Conservation (phyloP, 2,329 filamentous ascomycete genomes). For the Pseudocercospora cruenta region DNA sequence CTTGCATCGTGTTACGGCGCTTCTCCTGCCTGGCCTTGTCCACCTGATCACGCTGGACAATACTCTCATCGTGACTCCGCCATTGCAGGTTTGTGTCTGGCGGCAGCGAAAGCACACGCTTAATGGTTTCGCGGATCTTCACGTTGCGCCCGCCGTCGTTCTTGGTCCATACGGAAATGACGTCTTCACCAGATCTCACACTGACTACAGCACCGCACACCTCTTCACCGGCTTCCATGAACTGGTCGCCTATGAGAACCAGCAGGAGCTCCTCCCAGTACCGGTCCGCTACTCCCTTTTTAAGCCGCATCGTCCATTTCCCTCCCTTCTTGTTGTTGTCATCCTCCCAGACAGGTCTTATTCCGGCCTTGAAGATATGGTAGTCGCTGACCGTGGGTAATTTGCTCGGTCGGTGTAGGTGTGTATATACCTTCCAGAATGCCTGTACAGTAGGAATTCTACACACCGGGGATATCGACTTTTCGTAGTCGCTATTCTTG, state of each 20-base stretch:
- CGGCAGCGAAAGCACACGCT: constrained; percentile 83
- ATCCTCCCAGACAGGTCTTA: constrained; percentile 97
- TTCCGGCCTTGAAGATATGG: constrained; percentile 95
- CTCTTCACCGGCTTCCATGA: constrained; percentile 88
- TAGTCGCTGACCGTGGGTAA: constrained; percentile 95
- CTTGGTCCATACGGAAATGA: constrained; percentile 96
- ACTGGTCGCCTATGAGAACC: constrained; percentile 91
- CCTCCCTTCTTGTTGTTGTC: constrained; percentile 94
- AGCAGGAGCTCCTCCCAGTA: constrained; percentile 96
- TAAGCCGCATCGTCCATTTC: constrained; percentile 95
- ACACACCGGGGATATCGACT: constrained; percentile 87
- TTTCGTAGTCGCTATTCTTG: constrained; percentile 98
- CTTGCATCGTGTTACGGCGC: constrained; percentile 44
- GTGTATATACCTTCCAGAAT: constrained; percentile 86
- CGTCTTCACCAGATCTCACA: constrained; percentile 92
- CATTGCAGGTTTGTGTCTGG: constrained; percentile 88
- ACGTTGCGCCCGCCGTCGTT: constrained; percentile 91
- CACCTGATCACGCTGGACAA: constrained; percentile 85
- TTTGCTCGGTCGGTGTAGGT: constrained; percentile 85
- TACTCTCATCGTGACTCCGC: constrained; percentile 95
- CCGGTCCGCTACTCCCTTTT: constrained; percentile 94
- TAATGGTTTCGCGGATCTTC: constrained; percentile 97
- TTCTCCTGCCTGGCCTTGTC: constrained; percentile 75
- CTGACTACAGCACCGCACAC: constrained; percentile 94
- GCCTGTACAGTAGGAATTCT: constrained; percentile 81